A percentile compares a stretch with the other conserved stretches of the same genome.
phyloP scores from a whole-genome alignment of 116 monocot species.

The Papilionanthe hybrid region DNA sequence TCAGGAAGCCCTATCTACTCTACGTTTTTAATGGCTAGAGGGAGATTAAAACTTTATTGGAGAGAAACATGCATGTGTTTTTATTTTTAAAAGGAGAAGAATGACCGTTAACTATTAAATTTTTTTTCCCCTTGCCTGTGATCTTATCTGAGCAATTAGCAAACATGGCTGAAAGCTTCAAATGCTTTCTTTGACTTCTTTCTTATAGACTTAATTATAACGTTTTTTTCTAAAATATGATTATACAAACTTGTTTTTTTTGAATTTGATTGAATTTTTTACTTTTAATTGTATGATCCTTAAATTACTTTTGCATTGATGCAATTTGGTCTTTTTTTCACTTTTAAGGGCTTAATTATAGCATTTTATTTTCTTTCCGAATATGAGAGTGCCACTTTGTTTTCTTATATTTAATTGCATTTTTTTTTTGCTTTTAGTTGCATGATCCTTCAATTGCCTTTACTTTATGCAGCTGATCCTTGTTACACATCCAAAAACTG shows the following conservation, averaged over 20 bases:
- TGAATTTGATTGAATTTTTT: neutral
- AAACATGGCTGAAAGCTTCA: neutral
- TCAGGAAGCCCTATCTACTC: neutral
- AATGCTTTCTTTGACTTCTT: neutral
- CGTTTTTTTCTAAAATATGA: neutral
- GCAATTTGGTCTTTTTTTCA: constrained; percentile 75
- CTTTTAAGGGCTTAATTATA: constrained; percentile 45
- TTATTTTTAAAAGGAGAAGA: neutral
- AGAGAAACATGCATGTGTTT: neutral
- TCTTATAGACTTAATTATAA: neutral
- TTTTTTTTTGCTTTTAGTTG: neutral
- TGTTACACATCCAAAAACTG: constrained; percentile 74
- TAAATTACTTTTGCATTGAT: constrained; percentile 10
- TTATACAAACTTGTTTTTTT: neutral
- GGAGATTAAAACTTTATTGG: neutral
- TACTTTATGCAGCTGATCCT: constrained; percentile 64
- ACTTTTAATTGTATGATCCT: neutral
- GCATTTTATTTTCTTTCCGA: neutral
- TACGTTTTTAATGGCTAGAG: neutral
- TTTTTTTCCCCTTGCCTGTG: neutral
- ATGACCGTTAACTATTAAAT: neutral
- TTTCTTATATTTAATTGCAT: neutral
- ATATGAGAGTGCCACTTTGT: too few relatives aligned
- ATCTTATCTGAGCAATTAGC: neutral
- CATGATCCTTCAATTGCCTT: constrained; percentile 1